Evolutionary conservation across 768 basidiomycete species (phyloP).

Genomic region (Artomyces pyxidatus): DNA sequence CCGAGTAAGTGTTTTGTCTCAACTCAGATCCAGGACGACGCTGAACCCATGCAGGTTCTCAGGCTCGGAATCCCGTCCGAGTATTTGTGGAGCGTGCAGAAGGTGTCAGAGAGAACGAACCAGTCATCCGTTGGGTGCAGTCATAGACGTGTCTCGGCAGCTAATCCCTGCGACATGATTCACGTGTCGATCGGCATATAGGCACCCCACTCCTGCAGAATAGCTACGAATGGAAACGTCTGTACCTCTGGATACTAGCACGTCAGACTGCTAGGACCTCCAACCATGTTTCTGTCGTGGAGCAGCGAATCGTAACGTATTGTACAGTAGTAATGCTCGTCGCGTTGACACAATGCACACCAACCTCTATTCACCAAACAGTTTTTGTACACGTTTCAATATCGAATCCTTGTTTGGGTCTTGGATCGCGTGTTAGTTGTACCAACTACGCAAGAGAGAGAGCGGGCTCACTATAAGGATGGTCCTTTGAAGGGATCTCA

Average conservation of each 20-base stretch:
- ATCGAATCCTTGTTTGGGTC: constrained; percentile 96
- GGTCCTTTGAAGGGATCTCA: constrained; percentile 97
- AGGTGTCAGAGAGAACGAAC: constrained; percentile 63
- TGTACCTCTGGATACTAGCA: neutral
- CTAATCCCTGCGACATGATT: neutral
- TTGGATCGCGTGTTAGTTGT: constrained; percentile 26
- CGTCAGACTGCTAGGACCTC: neutral
- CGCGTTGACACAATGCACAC: neutral
- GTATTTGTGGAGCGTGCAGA: constrained; percentile 63
- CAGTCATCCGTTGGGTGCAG: constrained; percentile 58
- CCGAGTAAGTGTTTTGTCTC: constrained; percentile 49
- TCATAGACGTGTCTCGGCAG: neutral
- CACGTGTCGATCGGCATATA: neutral
- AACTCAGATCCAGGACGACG: constrained; percentile 20
- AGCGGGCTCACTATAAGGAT: constrained; percentile 77
- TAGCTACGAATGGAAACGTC: neutral
- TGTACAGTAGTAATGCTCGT: constrained; percentile 1
- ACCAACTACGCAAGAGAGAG: constrained; percentile 1
- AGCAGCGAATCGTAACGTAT: no score
- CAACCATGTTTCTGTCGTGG: no score
- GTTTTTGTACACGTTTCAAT: constrained; percentile 92
- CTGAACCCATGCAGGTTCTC: constrained; percentile 47
- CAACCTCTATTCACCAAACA: constrained; percentile 73
- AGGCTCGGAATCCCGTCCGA: constrained; percentile 50
- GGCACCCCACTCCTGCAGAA: neutral